These are phyloP conservation scores for Mesostigma viride DNA, from an alignment of 139 green algal genomes.

Conservation along the genomic window DNA sequence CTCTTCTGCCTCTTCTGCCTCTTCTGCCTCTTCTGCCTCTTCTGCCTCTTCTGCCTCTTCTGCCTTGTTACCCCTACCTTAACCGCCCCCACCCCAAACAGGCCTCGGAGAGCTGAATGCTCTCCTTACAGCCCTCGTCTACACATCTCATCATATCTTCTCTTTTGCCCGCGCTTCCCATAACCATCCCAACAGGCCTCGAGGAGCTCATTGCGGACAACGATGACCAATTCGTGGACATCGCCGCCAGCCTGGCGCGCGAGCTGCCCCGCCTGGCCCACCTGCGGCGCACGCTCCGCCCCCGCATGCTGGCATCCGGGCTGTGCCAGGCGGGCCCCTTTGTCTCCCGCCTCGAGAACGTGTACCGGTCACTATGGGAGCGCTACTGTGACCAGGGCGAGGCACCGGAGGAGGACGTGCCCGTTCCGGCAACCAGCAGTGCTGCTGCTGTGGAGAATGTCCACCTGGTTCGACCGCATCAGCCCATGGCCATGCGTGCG, in stretches of 20 bases:
- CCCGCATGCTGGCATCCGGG: constrained; percentile 58
- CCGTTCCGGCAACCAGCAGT: no score
- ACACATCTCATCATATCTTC: not conserved
- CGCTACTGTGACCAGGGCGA: constrained; percentile 18
- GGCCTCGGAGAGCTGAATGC: not conserved
- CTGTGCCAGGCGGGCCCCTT: constrained; percentile 71
- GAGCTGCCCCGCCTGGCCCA: constrained; percentile 44
- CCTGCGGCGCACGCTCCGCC: constrained; percentile 54
- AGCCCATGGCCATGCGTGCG: no score
- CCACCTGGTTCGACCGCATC: no score
- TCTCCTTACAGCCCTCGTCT: not conserved
- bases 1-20: no score
- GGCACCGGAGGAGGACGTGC: no score
- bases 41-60: no score
- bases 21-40: no score
- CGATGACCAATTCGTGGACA: constrained; percentile 68
- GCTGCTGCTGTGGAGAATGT: no score
- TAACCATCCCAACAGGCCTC: constrained; percentile 29
- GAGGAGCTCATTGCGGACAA: constrained; percentile 60
- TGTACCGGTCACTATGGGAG: constrained; percentile 51
- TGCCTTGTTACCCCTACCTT: no score
- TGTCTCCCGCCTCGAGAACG: constrained; percentile 55
- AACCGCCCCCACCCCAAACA: no score
- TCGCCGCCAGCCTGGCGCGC: constrained; percentile 43
- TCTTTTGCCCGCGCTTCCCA: not conserved